Conservation (phyloP, 2,329 filamentous ascomycete species). For the Diaporthe sp. region DNA sequence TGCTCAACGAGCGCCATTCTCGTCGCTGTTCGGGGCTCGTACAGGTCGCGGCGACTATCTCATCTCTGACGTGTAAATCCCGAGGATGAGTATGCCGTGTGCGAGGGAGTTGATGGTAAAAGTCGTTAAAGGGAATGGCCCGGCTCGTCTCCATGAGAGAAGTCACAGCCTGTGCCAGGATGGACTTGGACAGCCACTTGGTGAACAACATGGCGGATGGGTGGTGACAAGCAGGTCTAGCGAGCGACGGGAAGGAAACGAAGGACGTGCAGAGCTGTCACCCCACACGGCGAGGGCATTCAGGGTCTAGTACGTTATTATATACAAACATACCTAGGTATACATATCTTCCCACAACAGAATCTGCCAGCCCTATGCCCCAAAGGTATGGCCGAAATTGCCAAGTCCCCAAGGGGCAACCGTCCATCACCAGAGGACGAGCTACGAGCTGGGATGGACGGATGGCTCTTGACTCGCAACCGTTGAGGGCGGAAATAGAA, state of each 20-base stretch:
- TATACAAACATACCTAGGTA: neutral
- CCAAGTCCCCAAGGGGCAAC: conserved; percentile 5
- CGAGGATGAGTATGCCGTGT: neutral
- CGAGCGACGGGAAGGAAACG: neutral
- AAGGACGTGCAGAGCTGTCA: conserved; percentile 1
- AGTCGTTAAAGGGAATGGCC: conserved; percentile 25
- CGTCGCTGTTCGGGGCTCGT: neutral
- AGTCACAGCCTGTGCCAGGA: conserved; percentile 7
- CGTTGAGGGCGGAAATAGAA: conserved; percentile 8
- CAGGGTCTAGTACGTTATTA: neutral
- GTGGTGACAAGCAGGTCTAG: neutral
- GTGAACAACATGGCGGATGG: conserved; percentile 3
- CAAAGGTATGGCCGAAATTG: conserved; percentile 24
- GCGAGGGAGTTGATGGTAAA: neutral
- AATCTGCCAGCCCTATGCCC: neutral
- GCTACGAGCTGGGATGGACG: neutral
- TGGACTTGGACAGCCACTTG: conserved; percentile 22
- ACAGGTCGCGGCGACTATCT: neutral
- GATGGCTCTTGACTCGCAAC: conserved; percentile 17
- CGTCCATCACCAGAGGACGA: neutral
- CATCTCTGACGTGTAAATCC: neutral
- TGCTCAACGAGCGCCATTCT: conserved; percentile 28
- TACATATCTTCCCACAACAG: neutral
- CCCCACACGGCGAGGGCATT: neutral
- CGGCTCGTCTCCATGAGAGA: conserved; percentile 26